A percentile compares a stretch with the other conserved stretches of the same genome.
These are phyloP conservation scores for Didymella keratinophila DNA, from an alignment of 2,329 filamentous ascomycete species.

Conservation along the genomic window DNA sequence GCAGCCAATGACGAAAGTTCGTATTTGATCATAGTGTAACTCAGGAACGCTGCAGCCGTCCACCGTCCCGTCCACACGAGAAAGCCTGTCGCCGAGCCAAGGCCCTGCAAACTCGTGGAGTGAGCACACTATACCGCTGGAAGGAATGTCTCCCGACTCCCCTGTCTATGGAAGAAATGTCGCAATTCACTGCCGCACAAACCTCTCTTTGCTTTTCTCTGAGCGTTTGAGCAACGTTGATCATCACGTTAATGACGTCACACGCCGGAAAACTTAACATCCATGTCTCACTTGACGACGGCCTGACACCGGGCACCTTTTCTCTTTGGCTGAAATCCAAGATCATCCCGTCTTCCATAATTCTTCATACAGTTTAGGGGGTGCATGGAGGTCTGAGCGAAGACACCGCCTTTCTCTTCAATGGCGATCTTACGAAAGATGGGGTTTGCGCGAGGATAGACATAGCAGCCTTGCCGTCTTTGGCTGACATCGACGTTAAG, in stretches of 20 bases:
- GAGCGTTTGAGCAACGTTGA: conserved; percentile 29
- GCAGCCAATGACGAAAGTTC: conserved; percentile 20
- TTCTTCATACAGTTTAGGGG: conserved; percentile 5
- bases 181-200: conserved; percentile 27
- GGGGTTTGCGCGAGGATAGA: conserved; percentile 11
- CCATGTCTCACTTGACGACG: conserved; percentile 20
- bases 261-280: conserved; percentile 21
- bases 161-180: conserved; percentile 25
- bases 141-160: conserved; percentile 24
- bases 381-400: conserved; percentile 16
- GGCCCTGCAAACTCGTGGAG: conserved; percentile 17
- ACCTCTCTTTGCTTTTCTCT: conserved; percentile 14
- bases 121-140: conserved; percentile 21
- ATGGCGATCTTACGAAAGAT: conserved; percentile 30
- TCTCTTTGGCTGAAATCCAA: conserved; percentile 24
- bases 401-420: conserved; percentile 35
- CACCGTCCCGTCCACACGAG: conserved; percentile 23
- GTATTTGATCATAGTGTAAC: conserved; percentile 35
- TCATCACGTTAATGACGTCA: conserved; percentile 35
- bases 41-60: conserved; percentile 22
- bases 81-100: conserved; percentile 24
- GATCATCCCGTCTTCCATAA: conserved; percentile 23
- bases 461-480: conserved; percentile 17
- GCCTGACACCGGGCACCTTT: conserved; percentile 22
- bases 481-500: conserved; percentile 4